A percentile compares a stretch with the other conserved stretches of the same genome.
phyloP scores from a whole-genome alignment of 169 alveolate species.

The Theileria luwenshuni region DNA sequence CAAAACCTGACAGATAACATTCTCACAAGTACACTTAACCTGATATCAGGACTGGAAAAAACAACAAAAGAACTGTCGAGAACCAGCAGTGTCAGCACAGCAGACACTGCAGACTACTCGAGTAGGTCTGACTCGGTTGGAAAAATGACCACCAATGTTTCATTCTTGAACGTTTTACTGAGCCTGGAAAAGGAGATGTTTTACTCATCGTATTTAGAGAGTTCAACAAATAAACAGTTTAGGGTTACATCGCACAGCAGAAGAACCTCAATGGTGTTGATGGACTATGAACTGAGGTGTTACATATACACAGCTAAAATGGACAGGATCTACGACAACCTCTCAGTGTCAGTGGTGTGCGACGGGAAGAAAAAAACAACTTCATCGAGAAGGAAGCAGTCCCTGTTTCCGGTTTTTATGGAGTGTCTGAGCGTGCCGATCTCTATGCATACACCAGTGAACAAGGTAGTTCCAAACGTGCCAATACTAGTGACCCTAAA shows the following conservation, averaged over 20 bases:
- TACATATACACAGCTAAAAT: slow-evolving; percentile 70
- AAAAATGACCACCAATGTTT: slow-evolving; percentile 25
- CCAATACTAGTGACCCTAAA: slow-evolving; percentile 46
- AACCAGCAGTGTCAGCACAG: slow-evolving; percentile 17
- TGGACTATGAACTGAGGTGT: slow-evolving; percentile 85
- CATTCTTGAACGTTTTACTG: slow-evolving; percentile 47
- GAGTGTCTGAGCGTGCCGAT: slow-evolving; percentile 51
- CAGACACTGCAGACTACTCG: slow-evolving; percentile 11
- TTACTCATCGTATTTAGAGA: slow-evolving; percentile 22
- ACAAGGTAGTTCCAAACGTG: slow-evolving; percentile 38
- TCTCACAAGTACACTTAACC: slow-evolving; percentile 6
- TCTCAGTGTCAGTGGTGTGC: slow-evolving; percentile 47
- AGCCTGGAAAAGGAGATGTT: slow-evolving; percentile 55
- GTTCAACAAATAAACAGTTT: slow-evolving; percentile 21
- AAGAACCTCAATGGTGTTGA: slow-evolving; percentile 74
- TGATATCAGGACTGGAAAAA: background rate
- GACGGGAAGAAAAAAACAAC: slow-evolving; percentile 31
- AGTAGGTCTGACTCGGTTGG: slow-evolving; percentile 28
- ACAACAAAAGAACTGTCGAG: background rate
- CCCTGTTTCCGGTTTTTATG: slow-evolving; percentile 64
- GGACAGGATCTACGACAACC: slow-evolving; percentile 25
- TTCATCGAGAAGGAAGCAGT: slow-evolving; percentile 24
- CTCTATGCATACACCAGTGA: slow-evolving; percentile 32
- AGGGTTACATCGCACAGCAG: slow-evolving; percentile 51
- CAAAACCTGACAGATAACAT: slow-evolving; percentile 1